phyloP scores from a whole-genome alignment of 2,329 filamentous ascomycete species.

The Aspergillus fijiensis region DNA sequence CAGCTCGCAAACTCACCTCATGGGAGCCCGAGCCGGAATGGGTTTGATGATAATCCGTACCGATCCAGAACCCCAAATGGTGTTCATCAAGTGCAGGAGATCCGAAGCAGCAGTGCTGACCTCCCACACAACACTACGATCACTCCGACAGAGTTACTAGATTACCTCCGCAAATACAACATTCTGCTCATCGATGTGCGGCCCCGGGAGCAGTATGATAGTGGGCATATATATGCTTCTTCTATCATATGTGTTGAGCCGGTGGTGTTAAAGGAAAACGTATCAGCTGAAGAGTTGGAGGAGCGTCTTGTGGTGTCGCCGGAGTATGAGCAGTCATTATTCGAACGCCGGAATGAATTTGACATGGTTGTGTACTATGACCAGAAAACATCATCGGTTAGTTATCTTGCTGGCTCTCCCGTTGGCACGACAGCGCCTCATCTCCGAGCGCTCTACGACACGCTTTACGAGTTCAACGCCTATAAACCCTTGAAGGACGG shows the following conservation, averaged over 20 bases:
- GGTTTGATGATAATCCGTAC: conserved; percentile 44
- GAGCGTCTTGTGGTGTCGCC: conserved; percentile 51
- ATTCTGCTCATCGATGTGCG: conserved; percentile 86
- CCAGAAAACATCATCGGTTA: conserved; percentile 60
- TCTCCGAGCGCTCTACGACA: conserved; percentile 73
- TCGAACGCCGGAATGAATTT: conserved; percentile 70
- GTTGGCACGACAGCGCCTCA: conserved; percentile 51
- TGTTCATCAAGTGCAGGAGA: conserved; percentile 36
- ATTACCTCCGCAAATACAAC: conserved; percentile 64
- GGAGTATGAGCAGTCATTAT: conserved; percentile 66
- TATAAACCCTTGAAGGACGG: conserved; percentile 66
- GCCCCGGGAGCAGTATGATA: conserved; percentile 74
- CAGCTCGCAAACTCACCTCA: conserved; percentile 34
- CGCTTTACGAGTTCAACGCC: conserved; percentile 80
- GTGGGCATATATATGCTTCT: conserved; percentile 82
- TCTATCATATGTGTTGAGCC: conserved; percentile 90
- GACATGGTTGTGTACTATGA: conserved; percentile 93
- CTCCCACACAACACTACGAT: conserved; percentile 61
- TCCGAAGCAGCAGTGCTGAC: conserved; percentile 47
- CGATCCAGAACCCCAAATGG: conserved; percentile 47
- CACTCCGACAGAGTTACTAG: conserved; percentile 67
- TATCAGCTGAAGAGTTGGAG: conserved; percentile 63
- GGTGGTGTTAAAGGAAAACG: conserved; percentile 66
- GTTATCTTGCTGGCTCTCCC: conserved; percentile 54
- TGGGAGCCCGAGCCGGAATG: conserved; percentile 35